Evolutionary conservation across 768 basidiomycete species (phyloP), one percentile per base, ranked within the genome.

Genomic region (Trametes punicea): DNA sequence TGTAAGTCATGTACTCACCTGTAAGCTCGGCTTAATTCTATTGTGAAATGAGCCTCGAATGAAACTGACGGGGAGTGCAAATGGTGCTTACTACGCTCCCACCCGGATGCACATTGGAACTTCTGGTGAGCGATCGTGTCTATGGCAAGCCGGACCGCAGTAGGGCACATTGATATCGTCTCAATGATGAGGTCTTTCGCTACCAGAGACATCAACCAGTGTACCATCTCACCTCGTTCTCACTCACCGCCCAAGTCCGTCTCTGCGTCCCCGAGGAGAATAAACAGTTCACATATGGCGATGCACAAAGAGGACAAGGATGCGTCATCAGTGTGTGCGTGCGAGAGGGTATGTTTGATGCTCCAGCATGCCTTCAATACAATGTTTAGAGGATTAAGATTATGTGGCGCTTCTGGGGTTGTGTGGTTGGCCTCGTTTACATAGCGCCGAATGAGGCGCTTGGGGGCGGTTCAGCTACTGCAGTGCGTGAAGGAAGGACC

Each of bases 111-210:
- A 15, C 56, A 20, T 4, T 57, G 46, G 7, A 55, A 26, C 18
- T 30, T 39, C 7, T 11, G 33, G 23, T 61, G 61, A 11, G n/a
- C 20, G 0, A 60, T 8, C 4, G 29, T 26, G 4, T 30, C 10
- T 9, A 62, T 5, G 2, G 51, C 44, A 21, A 26, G 46, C 6
- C 23, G 44, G 1, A 64, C 15, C 11, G 47, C 45, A 3, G 33
- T 26, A 13, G n/a, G 13, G 2, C 45, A 46, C 21, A 27, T 33
- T 11, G 56, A 55, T 11, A 63, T 11, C 0, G 11, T 39, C 27
- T 58, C 56, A 3, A 60, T 23, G 15, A 63, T 27, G 10, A 59
- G 34, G 38, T 58, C 70, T 67, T n/a, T 69, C 21, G 47, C 48
- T 63, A 21, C 3, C 15, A 18, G 15, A 13, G 16, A 16, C 63